Conservation (phyloP, 2,329 filamentous ascomycete species). For the Stachybotrys chartarum region DNA sequence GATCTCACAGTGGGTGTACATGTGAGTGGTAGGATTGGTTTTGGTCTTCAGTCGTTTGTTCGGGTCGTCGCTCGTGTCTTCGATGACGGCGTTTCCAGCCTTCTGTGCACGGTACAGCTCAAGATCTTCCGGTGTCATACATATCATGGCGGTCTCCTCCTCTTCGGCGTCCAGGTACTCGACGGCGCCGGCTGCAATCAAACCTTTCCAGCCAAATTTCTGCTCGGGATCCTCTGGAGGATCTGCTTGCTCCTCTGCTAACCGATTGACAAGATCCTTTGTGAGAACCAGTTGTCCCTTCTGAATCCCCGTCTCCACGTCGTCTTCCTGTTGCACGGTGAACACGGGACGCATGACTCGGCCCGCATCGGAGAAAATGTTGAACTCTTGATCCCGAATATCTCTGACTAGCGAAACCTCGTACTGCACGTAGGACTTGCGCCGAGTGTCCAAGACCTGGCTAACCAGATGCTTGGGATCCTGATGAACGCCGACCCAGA, state of each 20-base stretch:
- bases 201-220: constrained; percentile 81
- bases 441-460: constrained; percentile 68
- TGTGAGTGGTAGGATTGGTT: constrained; percentile 79
- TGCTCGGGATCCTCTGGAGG: constrained; percentile 50
- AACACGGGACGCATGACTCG: constrained; percentile 91
- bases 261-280: constrained; percentile 69
- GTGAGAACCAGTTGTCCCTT: constrained; percentile 73
- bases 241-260: constrained; percentile 67
- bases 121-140: constrained; percentile 95
- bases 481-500: constrained; percentile 93
- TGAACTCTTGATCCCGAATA: constrained; percentile 95
- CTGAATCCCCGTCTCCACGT: constrained; percentile 49
- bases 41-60: constrained; percentile 84
- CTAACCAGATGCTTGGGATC: constrained; percentile 80
- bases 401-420: constrained; percentile 94
- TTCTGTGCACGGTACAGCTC: constrained; percentile 69
- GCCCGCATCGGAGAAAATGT: constrained; percentile 95
- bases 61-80: constrained; percentile 58
- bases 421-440: constrained; percentile 76
- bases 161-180: constrained; percentile 98
- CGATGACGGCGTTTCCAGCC: constrained; percentile 53
- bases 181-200: constrained; percentile 78
- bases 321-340: constrained; percentile 83
- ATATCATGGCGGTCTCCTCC: constrained; percentile 98
- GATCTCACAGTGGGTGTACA: constrained; percentile 97